Conservation (phyloP, 495 filamentous ascomycete genomes). For the Venustampulla echinocandica region DNA sequence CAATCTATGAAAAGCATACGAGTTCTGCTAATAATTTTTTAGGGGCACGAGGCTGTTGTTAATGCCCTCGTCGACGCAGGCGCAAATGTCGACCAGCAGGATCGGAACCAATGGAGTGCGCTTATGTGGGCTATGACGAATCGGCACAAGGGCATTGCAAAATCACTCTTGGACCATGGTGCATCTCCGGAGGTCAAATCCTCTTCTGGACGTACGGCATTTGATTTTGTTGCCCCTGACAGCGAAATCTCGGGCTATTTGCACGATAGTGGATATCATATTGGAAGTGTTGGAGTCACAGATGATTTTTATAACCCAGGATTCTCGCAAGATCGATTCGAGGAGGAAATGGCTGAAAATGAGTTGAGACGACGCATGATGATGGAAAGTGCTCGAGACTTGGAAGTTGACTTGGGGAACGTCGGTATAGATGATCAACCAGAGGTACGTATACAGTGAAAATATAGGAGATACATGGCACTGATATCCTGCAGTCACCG, state of each 20-base stretch:
- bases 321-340: constrained; percentile 86
- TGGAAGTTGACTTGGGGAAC: constrained; percentile 94
- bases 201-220: constrained; percentile 85
- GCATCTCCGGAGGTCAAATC: constrained; percentile 95
- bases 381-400: constrained; percentile 97
- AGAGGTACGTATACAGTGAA: constrained; percentile 52
- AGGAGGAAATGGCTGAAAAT: constrained; percentile 95
- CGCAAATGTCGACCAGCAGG: constrained; percentile 87
- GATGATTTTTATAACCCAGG: constrained; percentile 95
- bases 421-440: constrained; percentile 93
- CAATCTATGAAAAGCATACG: constrained; percentile 3
- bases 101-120: constrained; percentile 93
- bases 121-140: constrained; percentile 99
- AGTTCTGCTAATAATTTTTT: constrained; percentile 14
- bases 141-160: constrained; percentile 89
- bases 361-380: constrained; percentile 96
- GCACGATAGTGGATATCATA: constrained; percentile 84
- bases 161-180: constrained; percentile 82
- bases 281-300: constrained; percentile 75
- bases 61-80: constrained; percentile 74
- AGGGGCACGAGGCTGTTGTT: constrained; percentile 91
- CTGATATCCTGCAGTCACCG: constrained; percentile 45
- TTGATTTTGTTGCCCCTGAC: constrained; percentile 88
- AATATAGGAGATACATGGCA: constrained; percentile 3
- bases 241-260: constrained; percentile 95